phyloP scores from a whole-genome alignment of 306 rosid species.

The Benincasa hispida region DNA sequence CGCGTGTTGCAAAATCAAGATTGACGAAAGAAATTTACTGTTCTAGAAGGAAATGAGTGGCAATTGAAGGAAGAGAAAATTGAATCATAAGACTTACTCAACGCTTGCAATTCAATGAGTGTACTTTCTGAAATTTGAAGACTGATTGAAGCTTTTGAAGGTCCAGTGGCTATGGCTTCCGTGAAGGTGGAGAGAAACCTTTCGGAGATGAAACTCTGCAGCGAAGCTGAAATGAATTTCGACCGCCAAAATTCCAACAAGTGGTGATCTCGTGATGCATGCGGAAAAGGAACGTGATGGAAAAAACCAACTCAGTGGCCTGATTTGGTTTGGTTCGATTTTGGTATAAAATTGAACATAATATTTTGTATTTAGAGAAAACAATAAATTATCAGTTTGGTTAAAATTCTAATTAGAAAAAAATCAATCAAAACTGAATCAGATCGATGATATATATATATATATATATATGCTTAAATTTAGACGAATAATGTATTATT shows the following conservation, averaged over 20 bases:
- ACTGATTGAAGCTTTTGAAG: neutral
- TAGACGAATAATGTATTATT: too few species aligned
- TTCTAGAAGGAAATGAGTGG: neutral
- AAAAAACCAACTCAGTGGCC: too few species aligned
- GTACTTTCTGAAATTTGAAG: neutral
- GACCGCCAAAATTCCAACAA: neutral
- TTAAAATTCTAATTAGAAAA: too few species aligned
- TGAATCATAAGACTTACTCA: neutral
- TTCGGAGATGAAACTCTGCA: neutral
- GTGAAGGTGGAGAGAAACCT: neutral
- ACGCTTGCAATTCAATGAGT: neutral
- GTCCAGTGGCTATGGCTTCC: neutral
- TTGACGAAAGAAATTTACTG: neutral
- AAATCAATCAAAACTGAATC: too few species aligned
- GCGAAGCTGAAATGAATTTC: neutral
- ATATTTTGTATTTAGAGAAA: too few species aligned
- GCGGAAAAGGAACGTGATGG: neutral
- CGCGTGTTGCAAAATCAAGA: neutral
- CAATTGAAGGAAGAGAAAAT: neutral
- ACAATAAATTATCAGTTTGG: too few species aligned
- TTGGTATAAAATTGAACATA: too few species aligned
- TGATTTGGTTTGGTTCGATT: too few species aligned
- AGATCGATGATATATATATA: too few species aligned
- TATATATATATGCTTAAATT: too few species aligned
- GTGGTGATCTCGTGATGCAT: neutral